Percentiles rank a stretch among this genome's conserved stretches.
Evolutionary conservation across 2,329 filamentous ascomycete species (phyloP).

Genomic region (Phialophora chinensis): DNA sequence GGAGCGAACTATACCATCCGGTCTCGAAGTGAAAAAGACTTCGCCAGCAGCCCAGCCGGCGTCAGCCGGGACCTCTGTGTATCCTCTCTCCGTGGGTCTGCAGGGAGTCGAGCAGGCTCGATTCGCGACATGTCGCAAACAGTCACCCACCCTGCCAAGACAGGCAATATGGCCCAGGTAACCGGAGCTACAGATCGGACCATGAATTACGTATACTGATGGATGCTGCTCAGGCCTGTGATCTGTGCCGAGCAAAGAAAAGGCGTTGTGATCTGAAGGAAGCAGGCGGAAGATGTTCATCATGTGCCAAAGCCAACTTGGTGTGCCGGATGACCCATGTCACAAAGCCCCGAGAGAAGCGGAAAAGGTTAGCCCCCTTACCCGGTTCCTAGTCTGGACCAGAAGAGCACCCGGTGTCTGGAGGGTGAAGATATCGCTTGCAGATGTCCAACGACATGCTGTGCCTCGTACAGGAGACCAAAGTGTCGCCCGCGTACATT

Average conservation of each 20-base stretch:
- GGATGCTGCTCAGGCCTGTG: constrained; percentile 69
- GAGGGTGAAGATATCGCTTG: not conserved
- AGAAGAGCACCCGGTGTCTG: not conserved
- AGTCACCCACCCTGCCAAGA: constrained; percentile 11
- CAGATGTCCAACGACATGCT: not conserved
- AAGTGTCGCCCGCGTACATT: too few species aligned
- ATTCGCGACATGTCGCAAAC: constrained; percentile 13
- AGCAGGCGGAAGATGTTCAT: constrained; percentile 78
- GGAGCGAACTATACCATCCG: not conserved
- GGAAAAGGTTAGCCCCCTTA: constrained; percentile 72
- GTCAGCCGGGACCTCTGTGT: not conserved
- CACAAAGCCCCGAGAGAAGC: constrained; percentile 95
- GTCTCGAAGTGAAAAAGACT: not conserved
- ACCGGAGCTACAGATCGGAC: not conserved
- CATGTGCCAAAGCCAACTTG: constrained; percentile 96
- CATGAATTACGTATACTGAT: not conserved
- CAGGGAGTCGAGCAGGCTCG: not conserved
- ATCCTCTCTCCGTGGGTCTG: not conserved
- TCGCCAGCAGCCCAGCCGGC: not conserved
- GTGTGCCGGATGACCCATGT: constrained; percentile 96
- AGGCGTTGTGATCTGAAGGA: constrained; percentile 95
- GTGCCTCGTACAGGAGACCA: too few species aligned
- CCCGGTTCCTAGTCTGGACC: not conserved
- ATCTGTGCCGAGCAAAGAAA: constrained; percentile 90
- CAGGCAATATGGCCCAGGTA: constrained; percentile 28